A percentile compares a stretch with the other conserved stretches of the same genome.
phyloP scores from a whole-genome alignment of 139 green algal genomes.

The Axilococcus clingmanii region DNA sequence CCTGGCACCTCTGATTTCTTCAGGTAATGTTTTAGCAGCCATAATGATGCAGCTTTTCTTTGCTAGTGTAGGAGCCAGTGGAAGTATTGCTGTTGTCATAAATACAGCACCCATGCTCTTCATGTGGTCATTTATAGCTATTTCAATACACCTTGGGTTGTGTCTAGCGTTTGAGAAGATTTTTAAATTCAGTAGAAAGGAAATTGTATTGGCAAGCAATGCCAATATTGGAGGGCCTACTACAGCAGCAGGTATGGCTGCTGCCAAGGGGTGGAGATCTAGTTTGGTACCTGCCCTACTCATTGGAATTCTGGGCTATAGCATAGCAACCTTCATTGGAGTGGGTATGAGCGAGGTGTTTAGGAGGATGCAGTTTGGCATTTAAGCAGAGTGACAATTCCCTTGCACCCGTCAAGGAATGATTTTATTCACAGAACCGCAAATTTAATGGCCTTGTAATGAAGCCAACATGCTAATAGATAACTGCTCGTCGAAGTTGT shows the following conservation, averaged over 20 bases:
- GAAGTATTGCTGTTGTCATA: conserved; percentile 61
- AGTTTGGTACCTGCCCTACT: conserved; percentile 73
- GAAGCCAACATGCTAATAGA: no score
- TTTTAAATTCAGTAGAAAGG: conserved; percentile 41
- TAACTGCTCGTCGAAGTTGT: no score
- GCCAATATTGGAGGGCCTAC: conserved; percentile 88
- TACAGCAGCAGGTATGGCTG: conserved; percentile 83
- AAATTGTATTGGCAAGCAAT: conserved; percentile 79
- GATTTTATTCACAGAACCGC: no score
- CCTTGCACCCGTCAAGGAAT: no score
- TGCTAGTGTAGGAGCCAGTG: conserved; percentile 70
- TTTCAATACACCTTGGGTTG: conserved; percentile 44
- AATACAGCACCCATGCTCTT: conserved; percentile 76
- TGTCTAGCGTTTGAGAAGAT: conserved; percentile 49
- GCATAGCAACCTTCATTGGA: conserved; percentile 57
- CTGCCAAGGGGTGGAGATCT: conserved; percentile 71
- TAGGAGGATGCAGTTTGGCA: conserved; percentile 11
- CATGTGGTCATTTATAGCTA: conserved; percentile 62
- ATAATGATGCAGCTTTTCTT: conserved; percentile 91
- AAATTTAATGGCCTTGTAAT: no score
- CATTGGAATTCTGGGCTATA: conserved; percentile 79
- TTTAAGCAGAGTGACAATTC: no score
- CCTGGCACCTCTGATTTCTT: conserved; percentile 39
- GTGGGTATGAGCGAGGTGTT: conserved; percentile 28
- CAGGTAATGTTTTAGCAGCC: conserved; percentile 62